Base-by-base conservation (phyloP, 768 basidiomycete genomes). In the Phlegmacium glaucopus region DNA sequence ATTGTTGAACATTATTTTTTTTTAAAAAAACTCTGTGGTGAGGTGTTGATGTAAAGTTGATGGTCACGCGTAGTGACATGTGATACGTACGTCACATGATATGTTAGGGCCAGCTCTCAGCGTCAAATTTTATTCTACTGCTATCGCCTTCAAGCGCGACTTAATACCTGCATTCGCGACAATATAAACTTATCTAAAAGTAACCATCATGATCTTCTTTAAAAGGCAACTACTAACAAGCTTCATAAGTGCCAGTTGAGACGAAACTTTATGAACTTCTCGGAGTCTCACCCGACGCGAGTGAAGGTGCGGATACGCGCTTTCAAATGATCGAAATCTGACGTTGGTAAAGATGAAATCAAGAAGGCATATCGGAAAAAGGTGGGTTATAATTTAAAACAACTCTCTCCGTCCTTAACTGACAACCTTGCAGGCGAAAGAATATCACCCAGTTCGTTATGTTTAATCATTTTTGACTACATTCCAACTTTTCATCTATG, bases 351-450 rank as follows among this genome's bases (percentile, higher is more conserved):
- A 87, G 90, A 75, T 54, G 91, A 97, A 53, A 91, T 97, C 58
- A 94, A 94, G 69, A 90, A 89, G 61, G 94, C 94, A 12, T 97
- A 97, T 63, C 85, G 87, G 63, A 88, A 81, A 72, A 94, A 94
- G 83, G 92, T 90, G 70, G 56, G 58, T 63, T 25, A 27, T 38
- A 25, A 38, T 44, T 45, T 42, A 43, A 35, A 9, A 29, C 22
- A 29, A n/a, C 17, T 29, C 38, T 39, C 46, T 52, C 37, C 49
- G 45, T 43, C 53, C 47, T 42, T 39, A 47, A 26, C 26, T 53
- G 37, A 46, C 35, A 46, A 60, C 50, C 45, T 48, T 44, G 4
- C 58, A 93, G 87, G 92, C 92, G 27, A 91, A 85, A 61, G 81
- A 90, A 61, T 85, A 90, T 54, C 91, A 94, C 64, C 92, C 92